Evolutionary conservation across 139 green algal genomes (phyloP).

Genomic region (Asterochloris sp.): DNA sequence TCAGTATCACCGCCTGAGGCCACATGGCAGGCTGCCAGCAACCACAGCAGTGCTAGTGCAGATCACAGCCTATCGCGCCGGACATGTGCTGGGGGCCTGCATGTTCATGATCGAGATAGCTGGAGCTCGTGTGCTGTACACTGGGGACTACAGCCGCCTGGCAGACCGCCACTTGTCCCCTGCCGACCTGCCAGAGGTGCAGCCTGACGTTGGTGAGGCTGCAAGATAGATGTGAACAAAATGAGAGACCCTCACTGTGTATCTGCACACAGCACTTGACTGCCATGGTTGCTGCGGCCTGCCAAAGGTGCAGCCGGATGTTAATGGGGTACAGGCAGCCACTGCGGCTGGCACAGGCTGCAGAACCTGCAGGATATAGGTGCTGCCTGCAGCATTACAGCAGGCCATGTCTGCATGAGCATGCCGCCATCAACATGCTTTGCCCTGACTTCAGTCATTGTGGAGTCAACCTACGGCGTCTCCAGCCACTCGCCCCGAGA

Average conservation of each 20-base stretch:
- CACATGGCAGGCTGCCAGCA: too few relatives aligned
- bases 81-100: slow-evolving; percentile 96
- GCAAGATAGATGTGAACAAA: too few relatives aligned
- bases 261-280: too few relatives aligned
- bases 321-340: too few relatives aligned
- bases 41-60: slow-evolving; percentile 12
- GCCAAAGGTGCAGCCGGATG: too few relatives aligned
- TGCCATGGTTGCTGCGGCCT: too few relatives aligned
- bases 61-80: slow-evolving; percentile 86
- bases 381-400: too few relatives aligned
- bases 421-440: background rate
- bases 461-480: slow-evolving; percentile 96
- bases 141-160: slow-evolving; percentile 85
- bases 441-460: slow-evolving; percentile 59
- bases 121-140: slow-evolving; percentile 93
- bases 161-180: slow-evolving; percentile 84
- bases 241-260: too few relatives aligned
- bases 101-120: slow-evolving; percentile 98
- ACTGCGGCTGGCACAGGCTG: too few relatives aligned
- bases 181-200: slow-evolving; percentile 82
- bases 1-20: too few relatives aligned
- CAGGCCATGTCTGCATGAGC: too few relatives aligned
- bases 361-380: too few relatives aligned
- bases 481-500: slow-evolving; percentile 77
- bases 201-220: slow-evolving; percentile 78